Percentiles rank a stretch among this genome's conserved stretches.
phyloP scores from a whole-genome alignment of 139 green algal species.

The Pleodorina starrii region DNA sequence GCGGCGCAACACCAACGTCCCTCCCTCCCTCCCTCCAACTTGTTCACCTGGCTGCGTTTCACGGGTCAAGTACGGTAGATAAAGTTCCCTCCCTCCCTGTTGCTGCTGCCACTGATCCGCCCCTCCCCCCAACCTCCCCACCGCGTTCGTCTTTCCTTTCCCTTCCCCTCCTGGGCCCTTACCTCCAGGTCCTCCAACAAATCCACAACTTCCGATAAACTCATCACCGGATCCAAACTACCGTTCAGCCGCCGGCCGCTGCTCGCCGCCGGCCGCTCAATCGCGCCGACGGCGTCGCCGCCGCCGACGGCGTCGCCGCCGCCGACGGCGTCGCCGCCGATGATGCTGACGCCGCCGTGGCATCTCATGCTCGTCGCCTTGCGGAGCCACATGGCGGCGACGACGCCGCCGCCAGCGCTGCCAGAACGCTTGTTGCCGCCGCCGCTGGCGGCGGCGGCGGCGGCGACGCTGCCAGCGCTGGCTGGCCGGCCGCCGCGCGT shows the following conservation, averaged over 20 bases:
- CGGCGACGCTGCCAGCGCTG: neutral
- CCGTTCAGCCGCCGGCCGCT: conserved; percentile 39
- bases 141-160: too few species aligned
- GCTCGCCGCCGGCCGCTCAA: neutral
- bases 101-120: too few species aligned
- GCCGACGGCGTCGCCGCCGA: neutral
- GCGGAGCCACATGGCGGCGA: neutral
- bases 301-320: neutral
- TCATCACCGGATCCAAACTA: conserved; percentile 26
- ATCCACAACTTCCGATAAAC: neutral
- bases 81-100: too few species aligned
- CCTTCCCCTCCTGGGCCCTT: neutral
- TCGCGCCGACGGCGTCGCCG: neutral
- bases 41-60: too few species aligned
- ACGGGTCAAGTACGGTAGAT: too few species aligned
- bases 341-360: neutral
- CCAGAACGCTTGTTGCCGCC: too few species aligned
- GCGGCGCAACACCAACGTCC: too few species aligned
- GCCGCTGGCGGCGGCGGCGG: neutral
- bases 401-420: too few species aligned
- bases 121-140: too few species aligned
- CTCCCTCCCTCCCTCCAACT: too few species aligned
- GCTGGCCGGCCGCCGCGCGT: neutral
- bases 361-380: neutral
- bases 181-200: conserved; percentile 45